Conservation (phyloP, 192 early-diverging fungal genomes). For the Pilaira anomala region DNA sequence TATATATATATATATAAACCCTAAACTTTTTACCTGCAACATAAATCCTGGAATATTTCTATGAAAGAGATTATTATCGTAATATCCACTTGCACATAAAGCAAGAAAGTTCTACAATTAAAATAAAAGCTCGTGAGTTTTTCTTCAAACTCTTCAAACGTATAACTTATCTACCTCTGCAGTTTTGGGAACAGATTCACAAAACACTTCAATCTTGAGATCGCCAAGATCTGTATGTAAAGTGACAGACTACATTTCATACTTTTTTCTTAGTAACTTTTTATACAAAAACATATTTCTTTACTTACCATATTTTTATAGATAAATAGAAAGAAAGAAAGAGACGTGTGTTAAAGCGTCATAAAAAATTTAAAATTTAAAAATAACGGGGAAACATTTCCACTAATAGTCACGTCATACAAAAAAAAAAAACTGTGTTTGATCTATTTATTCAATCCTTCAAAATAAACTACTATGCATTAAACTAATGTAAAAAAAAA, state of each 20-base stretch:
- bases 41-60: conserved; percentile 85
- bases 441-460: too few relatives aligned
- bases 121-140: conserved; percentile 1
- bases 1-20: too few relatives aligned
- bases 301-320: conserved; percentile 3
- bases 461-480: too few relatives aligned
- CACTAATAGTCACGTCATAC: too few relatives aligned
- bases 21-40: conserved; percentile 70
- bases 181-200: conserved; percentile 78
- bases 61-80: conserved; percentile 84
- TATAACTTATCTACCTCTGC: conserved; percentile 61
- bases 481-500: too few relatives aligned
- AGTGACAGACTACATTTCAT: conserved; percentile 68
- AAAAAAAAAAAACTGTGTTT: too few relatives aligned
- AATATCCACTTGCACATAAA: conserved; percentile 91
- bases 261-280: too few relatives aligned
- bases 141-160: background rate
- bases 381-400: too few relatives aligned
- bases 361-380: too few relatives aligned
- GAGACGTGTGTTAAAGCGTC: background rate
- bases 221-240: conserved; percentile 92
- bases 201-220: conserved; percentile 92
- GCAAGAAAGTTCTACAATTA: conserved; percentile 86
- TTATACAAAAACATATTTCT: too few relatives aligned
- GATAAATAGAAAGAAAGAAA: background rate